phyloP scores from a whole-genome alignment of 2,329 filamentous ascomycete species.

The Colletotrichum coccodes region DNA sequence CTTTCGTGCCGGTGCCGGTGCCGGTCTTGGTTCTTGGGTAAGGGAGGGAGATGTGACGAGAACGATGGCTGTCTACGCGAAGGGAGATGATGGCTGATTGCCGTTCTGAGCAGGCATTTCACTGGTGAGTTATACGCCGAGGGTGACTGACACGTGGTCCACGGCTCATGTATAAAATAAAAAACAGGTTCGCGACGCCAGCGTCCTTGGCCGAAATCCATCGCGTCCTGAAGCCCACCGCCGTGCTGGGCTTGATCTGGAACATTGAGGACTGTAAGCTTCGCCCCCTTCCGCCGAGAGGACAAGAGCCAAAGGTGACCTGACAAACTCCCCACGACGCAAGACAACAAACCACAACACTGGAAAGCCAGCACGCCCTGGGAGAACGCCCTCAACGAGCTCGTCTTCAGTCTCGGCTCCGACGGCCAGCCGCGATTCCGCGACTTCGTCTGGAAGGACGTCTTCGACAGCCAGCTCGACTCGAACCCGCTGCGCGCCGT shows the following conservation, averaged over 20 bases:
- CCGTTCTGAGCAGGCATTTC: constrained; percentile 54
- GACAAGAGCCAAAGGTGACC: constrained; percentile 23
- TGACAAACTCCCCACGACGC: background rate
- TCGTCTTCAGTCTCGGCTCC: constrained; percentile 60
- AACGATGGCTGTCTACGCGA: background rate
- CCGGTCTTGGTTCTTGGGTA: background rate
- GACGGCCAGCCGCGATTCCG: constrained; percentile 74
- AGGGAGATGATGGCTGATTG: constrained; percentile 23
- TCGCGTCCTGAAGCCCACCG: constrained; percentile 69
- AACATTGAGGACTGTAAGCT: constrained; percentile 76
- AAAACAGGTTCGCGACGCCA: constrained; percentile 72
- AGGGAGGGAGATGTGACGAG: background rate
- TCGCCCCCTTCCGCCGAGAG: background rate
- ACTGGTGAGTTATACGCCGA: constrained; percentile 58
- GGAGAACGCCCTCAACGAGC: constrained; percentile 70
- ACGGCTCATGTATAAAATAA: background rate
- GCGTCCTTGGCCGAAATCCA: constrained; percentile 73
- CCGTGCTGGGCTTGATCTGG: constrained; percentile 75
- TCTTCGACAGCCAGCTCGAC: constrained; percentile 70
- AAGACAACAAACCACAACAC: constrained; percentile 71
- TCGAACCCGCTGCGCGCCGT: constrained; percentile 63
- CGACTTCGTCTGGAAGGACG: constrained; percentile 69
- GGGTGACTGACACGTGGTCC: background rate
- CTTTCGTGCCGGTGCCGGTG: background rate
- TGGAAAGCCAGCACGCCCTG: constrained; percentile 68